Percentiles rank a stretch among this genome's conserved stretches.
phyloP scores from a whole-genome alignment of 163 green algal genomes.

The Chlorella variabilis region DNA sequence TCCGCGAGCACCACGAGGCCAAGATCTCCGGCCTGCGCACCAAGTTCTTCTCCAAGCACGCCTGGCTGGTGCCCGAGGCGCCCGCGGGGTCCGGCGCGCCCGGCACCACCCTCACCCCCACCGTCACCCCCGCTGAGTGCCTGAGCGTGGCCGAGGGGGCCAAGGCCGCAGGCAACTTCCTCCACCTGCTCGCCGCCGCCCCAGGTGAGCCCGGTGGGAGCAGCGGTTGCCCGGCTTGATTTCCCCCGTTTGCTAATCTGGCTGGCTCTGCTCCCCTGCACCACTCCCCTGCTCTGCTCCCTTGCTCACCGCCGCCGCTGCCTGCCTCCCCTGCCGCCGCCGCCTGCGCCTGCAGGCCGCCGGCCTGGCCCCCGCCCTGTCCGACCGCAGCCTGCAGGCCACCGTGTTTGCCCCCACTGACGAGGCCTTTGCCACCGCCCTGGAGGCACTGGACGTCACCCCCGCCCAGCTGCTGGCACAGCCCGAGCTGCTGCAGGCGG shows the following conservation, averaged over 20 bases:
- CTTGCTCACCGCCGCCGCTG: neutral
- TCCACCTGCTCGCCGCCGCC: conserved; percentile 24
- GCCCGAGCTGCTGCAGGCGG: conserved; percentile 4
- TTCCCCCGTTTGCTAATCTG: no score
- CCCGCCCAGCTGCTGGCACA: conserved; percentile 1
- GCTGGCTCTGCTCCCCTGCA: no score
- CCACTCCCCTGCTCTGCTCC: neutral
- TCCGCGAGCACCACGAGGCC: neutral
- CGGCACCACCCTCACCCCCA: neutral
- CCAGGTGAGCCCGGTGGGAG: neutral
- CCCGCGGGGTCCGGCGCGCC: neutral
- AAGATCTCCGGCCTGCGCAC: neutral
- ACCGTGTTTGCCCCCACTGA: conserved; percentile 46
- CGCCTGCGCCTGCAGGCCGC: neutral
- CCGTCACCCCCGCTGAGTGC: conserved; percentile 14
- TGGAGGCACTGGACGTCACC: conserved; percentile 12
- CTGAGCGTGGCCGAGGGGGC: conserved; percentile 1
- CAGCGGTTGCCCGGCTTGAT: no score
- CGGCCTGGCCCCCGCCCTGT: conserved; percentile 17
- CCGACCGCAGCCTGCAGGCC: conserved; percentile 12
- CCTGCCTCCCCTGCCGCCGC: neutral
- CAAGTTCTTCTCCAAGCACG: neutral
- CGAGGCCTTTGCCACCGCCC: conserved; percentile 5
- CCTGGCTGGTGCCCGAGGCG: neutral
- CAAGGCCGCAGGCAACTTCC: neutral